Base-by-base conservation (phyloP, 1,139 yeast species). In the Trichomonascaceae sp. region DNA sequence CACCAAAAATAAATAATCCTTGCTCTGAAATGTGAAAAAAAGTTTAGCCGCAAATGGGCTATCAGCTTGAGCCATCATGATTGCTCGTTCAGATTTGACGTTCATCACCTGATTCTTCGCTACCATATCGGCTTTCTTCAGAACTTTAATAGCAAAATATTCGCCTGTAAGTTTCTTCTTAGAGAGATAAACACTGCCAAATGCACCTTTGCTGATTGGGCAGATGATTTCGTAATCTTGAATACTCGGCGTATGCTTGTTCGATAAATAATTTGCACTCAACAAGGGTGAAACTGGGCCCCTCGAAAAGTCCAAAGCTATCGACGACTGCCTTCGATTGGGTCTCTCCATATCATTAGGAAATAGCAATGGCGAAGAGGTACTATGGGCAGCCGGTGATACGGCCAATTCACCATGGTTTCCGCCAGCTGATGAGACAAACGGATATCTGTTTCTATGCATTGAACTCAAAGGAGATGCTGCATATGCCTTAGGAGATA, bases 181-280 rank as follows among this genome's bases (percentile, higher is more conserved):
- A 0, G 96, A 93, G 17, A 95, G 74, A 66, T 84, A 93, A 0
- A 95, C 99, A 44, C 96, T 86, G 0, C 99, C 99, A 75, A 91
- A 95, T 0, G 99, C 99, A 36, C 99, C 99, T 66, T 89, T 88
- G 66, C 96, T 87, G 53, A 95, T 90, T 0, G 99, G 96, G 66
- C 90, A 90, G 55, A 95, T 75, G 39, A 93, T 83, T 62, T 89
- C 96, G 67, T 90, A 95, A 69, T 95, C 99, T 58, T 80, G 81
- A 30, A 91, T 90, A 1, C 89, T 84, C 0, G 95, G 93, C 0
- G 72, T 61, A 0, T 74, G 70, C 49, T 70, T 69, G 5, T 64
- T 52, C 0, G 79, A 64, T 0, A 84, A 77, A 50, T 61, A 70
- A 43, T 80, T 79, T 1, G 95, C 84, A 1, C 88, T 82, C 47